These are phyloP conservation scores for Thielaviopsis punctulata DNA, from an alignment of 2,329 filamentous ascomycete genomes.

Conservation along the genomic window DNA sequence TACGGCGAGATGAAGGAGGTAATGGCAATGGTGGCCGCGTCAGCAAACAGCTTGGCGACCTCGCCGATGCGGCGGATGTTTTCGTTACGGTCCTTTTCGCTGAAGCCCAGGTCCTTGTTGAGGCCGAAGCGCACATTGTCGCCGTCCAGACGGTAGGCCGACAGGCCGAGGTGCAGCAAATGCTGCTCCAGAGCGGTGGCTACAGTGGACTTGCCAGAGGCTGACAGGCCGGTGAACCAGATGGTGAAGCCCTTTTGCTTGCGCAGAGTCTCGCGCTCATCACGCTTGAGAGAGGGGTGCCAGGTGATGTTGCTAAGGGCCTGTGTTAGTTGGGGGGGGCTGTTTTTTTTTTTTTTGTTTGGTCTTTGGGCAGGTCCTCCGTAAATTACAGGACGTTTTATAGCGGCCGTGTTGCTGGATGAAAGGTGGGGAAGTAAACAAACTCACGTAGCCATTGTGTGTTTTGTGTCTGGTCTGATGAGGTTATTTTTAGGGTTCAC, in stretches of 20 bases:
- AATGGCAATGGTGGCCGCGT: constrained; percentile 70
- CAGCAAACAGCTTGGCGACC: constrained; percentile 92
- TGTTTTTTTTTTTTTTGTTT: background rate
- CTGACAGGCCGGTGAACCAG: constrained; percentile 94
- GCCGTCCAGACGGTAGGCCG: constrained; percentile 86
- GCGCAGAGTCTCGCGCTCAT: constrained; percentile 57
- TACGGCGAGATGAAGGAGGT: constrained; percentile 97
- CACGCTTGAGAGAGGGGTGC: constrained; percentile 65
- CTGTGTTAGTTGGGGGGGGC: background rate
- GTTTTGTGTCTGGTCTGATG: too few species aligned
- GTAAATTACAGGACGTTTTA: background rate
- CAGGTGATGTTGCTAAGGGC: constrained; percentile 66
- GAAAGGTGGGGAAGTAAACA: background rate
- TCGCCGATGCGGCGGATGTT: constrained; percentile 95
- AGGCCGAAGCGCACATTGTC: constrained; percentile 97
- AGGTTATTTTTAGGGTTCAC: background rate
- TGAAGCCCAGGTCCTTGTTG: constrained; percentile 95
- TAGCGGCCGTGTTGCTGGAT: background rate
- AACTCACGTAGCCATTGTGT: constrained; percentile 11
- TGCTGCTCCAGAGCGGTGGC: constrained; percentile 95
- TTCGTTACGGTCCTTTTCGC: constrained; percentile 82
- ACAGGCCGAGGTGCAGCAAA: constrained; percentile 66
- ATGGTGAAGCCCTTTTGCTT: constrained; percentile 84
- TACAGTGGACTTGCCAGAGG: constrained; percentile 92
- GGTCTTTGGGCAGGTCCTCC: background rate